Base-by-base conservation (phyloP, 345 rosid species). In the Cardiospermum halicacabum region DNA sequence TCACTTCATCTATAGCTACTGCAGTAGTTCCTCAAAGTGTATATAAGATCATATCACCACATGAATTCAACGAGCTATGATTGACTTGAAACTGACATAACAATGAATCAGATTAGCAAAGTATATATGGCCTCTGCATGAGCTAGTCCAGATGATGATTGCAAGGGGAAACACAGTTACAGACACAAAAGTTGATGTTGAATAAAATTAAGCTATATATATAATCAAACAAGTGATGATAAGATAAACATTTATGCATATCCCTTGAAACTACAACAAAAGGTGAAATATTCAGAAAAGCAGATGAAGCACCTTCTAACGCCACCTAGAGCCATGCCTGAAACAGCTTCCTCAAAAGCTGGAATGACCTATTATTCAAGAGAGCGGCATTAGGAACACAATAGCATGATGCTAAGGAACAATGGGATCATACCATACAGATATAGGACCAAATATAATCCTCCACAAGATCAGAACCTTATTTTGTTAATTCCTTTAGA, bases 321-420 rank as follows among this genome's bases (percentile, higher is more conserved):
- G 32, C 97, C 92, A 62, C 94, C 97, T 25, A 70, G 59, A 66
- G 97, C 80, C 98, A 93, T 90, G 74, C 98, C 96, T 18, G 84
- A 72, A 74, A 90, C 82, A 51, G 97, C 98, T 75, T 93, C 97
- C 76, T 90, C 97, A 60, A 93, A 88, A 45, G 98, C 98, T 19
- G 94, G 98, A 68, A 93, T 90, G 42, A 90, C 98, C 98, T 93
- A 73, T 66, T 67, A 76, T 45, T 55, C 58, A 73, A 67, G 9
- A 37, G 32, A 67, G 42, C 61, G 39, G 25, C 45, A 31, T 68
- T 68, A 22, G 31, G 43, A 40, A 26, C n/a, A 24, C 8, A 63
- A 13, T 10, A 24, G 21, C 10, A 60, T 11, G 45, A 53, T 58
- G 48, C 62, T 11, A 58, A 32, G 61, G 45, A 45, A 28, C 16